These are phyloP conservation scores for Cymodocea nodosa DNA, from an alignment of 116 monocot genomes.

Conservation along the genomic window DNA sequence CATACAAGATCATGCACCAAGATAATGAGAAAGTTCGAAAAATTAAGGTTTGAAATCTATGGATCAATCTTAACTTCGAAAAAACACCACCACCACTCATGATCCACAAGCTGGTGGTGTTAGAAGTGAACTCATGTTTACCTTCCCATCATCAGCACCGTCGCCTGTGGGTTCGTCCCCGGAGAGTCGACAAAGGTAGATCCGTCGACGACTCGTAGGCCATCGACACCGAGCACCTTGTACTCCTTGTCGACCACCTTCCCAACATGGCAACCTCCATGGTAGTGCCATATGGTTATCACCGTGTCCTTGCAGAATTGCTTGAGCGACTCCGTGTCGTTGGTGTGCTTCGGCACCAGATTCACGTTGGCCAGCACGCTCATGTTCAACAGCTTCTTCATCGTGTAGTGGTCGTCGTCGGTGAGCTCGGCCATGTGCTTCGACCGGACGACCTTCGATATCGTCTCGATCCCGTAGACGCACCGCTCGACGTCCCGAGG, in stretches of 20 bases:
- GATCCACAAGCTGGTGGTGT: no score
- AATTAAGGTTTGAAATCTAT: no score
- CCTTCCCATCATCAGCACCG: slow-evolving; percentile 95
- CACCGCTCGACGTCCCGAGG: slow-evolving; percentile 67
- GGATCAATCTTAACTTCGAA: no score
- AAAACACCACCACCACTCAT: no score
- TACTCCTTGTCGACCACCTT: slow-evolving; percentile 67
- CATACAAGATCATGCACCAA: no score
- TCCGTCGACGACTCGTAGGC: slow-evolving; percentile 66
- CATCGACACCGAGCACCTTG: slow-evolving; percentile 35
- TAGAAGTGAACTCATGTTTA: slow-evolving; percentile 5
- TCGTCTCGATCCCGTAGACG: slow-evolving; percentile 69
- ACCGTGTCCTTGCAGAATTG: slow-evolving; percentile 91
- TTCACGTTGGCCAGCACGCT: slow-evolving; percentile 83
- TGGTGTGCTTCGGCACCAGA: slow-evolving; percentile 76
- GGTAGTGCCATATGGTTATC: slow-evolving; percentile 96
- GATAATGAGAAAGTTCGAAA: no score
- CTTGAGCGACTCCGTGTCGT: slow-evolving; percentile 70
- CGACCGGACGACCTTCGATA: slow-evolving; percentile 41
- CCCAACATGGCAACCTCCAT: slow-evolving; percentile 83
- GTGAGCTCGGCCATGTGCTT: slow-evolving; percentile 45
- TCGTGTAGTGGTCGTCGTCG: slow-evolving; percentile 18
- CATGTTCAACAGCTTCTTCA: slow-evolving; percentile 50
- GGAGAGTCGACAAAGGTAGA: slow-evolving; percentile 57
- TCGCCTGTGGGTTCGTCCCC: slow-evolving; percentile 90